Conservation (phyloP, 257 asterid genomes). For the Plantago elongata region DNA sequence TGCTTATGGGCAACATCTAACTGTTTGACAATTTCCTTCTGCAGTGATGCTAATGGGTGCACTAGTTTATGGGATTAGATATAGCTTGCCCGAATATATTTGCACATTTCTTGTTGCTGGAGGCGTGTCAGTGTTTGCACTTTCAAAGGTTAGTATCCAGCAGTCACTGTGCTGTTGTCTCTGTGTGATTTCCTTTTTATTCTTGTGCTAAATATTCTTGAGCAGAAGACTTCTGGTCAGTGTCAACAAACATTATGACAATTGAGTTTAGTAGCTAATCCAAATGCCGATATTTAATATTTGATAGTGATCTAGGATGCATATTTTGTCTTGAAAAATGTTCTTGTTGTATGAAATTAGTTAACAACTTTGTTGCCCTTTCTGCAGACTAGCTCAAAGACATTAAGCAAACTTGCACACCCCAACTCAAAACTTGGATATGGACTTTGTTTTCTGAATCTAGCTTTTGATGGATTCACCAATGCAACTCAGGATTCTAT, state of each 20-base stretch:
- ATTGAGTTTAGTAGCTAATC: background rate
- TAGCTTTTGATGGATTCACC: slow-evolving; percentile 97
- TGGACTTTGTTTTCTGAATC: slow-evolving; percentile 83
- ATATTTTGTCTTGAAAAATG: too few relatives aligned
- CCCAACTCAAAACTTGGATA: slow-evolving; percentile 97
- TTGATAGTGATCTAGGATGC: too few relatives aligned
- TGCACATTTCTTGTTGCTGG: slow-evolving; percentile 97
- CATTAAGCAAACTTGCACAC: slow-evolving; percentile 82
- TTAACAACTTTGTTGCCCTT: slow-evolving; percentile 11
- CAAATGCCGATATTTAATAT: background rate
- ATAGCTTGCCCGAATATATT: slow-evolving; percentile 79
- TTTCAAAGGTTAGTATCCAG: slow-evolving; percentile 55
- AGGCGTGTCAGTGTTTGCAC: slow-evolving; percentile 92
- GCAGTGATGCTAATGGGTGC: slow-evolving; percentile 99
- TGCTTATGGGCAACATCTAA: background rate
- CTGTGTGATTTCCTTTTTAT: background rate
- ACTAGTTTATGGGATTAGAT: slow-evolving; percentile 83
- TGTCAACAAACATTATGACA: background rate
- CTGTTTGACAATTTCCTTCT: slow-evolving; percentile 13
- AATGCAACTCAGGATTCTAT: slow-evolving; percentile 99
- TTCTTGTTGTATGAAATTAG: background rate
- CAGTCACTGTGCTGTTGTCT: too few relatives aligned
- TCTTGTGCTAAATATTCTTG: too few relatives aligned
- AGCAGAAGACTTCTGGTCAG: too few relatives aligned
- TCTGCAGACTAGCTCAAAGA: slow-evolving; percentile 87